A percentile compares a stretch with the other conserved stretches of the same genome.
Conservation (phyloP, 75 land plant genomes). For the Larix kaempferi region DNA sequence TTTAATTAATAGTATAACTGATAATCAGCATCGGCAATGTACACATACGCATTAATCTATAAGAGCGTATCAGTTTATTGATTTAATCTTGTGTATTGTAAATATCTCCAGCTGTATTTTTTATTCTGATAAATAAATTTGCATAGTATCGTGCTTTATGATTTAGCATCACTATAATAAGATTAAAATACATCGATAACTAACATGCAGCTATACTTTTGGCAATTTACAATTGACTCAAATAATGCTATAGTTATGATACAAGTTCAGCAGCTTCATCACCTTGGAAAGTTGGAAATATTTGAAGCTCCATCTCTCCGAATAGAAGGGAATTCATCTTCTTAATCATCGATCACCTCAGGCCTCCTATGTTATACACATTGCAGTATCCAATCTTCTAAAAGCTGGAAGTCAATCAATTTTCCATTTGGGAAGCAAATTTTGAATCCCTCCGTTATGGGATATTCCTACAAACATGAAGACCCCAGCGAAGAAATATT, state of each 20-base stretch:
- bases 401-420: background rate
- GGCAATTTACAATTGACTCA: background rate
- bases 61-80: background rate
- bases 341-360: background rate
- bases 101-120: background rate
- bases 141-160: background rate
- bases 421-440: background rate
- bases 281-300: background rate
- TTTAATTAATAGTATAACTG: too few relatives aligned
- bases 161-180: background rate
- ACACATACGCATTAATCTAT: background rate
- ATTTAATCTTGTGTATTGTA: background rate
- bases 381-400: background rate
- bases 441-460: background rate
- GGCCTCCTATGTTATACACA: background rate
- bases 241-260: background rate
- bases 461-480: background rate
- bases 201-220: background rate
- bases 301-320: too few relatives aligned
- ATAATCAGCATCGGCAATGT: too few relatives aligned
- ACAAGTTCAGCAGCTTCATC: conserved; percentile 3
- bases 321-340: too few relatives aligned
- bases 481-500: background rate
- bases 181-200: background rate
- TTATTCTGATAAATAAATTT: background rate